These are phyloP conservation scores for Scopulariopsis brevicaulis DNA, from an alignment of 2,329 filamentous ascomycete species.

Conservation along the genomic window DNA sequence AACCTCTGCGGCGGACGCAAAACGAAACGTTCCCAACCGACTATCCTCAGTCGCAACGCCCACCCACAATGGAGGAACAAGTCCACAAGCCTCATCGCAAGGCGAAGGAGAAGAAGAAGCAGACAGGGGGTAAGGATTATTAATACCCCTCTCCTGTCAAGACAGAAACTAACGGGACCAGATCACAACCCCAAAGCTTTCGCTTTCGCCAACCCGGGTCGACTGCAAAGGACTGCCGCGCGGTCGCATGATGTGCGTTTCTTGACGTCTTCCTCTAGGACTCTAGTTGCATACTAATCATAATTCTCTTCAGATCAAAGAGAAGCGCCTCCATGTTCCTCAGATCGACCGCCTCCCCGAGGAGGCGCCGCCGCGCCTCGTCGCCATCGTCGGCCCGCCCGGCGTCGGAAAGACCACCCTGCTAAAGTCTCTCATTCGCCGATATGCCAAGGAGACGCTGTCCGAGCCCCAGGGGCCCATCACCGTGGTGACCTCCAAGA, in stretches of 20 bases:
- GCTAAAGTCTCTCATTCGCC: constrained; percentile 83
- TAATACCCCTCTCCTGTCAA: background rate
- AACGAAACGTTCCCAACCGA: background rate
- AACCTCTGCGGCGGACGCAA: background rate
- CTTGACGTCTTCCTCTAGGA: background rate
- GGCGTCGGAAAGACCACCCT: constrained; percentile 94
- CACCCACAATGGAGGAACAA: constrained; percentile 64
- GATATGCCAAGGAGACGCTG: constrained; percentile 93
- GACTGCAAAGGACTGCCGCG: constrained; percentile 63
- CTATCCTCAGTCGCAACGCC: background rate
- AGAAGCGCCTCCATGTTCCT: constrained; percentile 92
- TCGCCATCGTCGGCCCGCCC: constrained; percentile 87
- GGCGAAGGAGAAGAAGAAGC: constrained; percentile 74
- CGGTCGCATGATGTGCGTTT: constrained; percentile 55
- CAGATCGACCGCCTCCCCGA: constrained; percentile 92
- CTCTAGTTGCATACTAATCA: constrained; percentile 11
- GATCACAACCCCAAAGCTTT: constrained; percentile 86
- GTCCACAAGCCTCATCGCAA: constrained; percentile 76
- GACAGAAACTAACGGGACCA: constrained; percentile 17
- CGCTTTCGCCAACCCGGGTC: constrained; percentile 71
- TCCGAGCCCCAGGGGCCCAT: constrained; percentile 83
- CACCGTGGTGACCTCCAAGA: constrained; percentile 93
- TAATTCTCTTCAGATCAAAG: constrained; percentile 57
- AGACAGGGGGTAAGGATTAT: constrained; percentile 39
- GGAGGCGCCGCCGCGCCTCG: constrained; percentile 85